A percentile compares a stretch with the other conserved stretches of the same genome.
Evolutionary conservation across 768 basidiomycete genomes (phyloP).

Genomic region (Termitomyces sp.): DNA sequence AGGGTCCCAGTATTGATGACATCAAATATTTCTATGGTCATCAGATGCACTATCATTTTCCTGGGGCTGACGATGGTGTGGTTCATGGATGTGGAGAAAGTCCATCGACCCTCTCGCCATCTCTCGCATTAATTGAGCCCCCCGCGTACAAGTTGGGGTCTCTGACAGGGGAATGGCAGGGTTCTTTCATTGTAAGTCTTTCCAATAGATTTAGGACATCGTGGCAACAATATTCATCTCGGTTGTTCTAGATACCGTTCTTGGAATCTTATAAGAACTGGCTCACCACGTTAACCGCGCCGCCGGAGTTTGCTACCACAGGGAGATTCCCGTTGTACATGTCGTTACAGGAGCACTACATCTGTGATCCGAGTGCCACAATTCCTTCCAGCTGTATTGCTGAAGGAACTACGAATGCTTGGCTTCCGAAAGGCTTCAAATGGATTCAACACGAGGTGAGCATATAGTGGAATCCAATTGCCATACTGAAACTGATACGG

Average conservation of each 20-base stretch:
- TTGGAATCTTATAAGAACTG: constrained; percentile 35
- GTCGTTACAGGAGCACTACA: constrained; percentile 46
- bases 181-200: constrained; percentile 41
- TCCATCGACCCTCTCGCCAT: not conserved
- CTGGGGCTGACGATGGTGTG: constrained; percentile 20
- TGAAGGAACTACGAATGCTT: constrained; percentile 39
- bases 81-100: not conserved
- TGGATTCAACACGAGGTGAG: constrained; percentile 39
- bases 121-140: constrained; percentile 15
- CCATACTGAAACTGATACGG: constrained; percentile 42
- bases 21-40: constrained; percentile 37
- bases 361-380: constrained; percentile 26
- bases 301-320: constrained; percentile 29
- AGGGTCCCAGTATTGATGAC: constrained; percentile 46
- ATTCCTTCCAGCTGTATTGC: constrained; percentile 31
- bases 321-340: constrained; percentile 46
- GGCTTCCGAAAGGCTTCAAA: constrained; percentile 38
- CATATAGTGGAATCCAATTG: constrained; percentile 26
- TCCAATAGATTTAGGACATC: not conserved
- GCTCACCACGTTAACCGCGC: constrained; percentile 28
- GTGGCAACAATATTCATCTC: not conserved
- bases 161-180: constrained; percentile 47
- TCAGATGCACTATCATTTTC: constrained; percentile 34
- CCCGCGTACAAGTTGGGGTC: constrained; percentile 38
- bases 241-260: constrained; percentile 32